phyloP scores from a whole-genome alignment of 2,329 filamentous ascomycete genomes.

The Clonostachys rhizophaga region DNA sequence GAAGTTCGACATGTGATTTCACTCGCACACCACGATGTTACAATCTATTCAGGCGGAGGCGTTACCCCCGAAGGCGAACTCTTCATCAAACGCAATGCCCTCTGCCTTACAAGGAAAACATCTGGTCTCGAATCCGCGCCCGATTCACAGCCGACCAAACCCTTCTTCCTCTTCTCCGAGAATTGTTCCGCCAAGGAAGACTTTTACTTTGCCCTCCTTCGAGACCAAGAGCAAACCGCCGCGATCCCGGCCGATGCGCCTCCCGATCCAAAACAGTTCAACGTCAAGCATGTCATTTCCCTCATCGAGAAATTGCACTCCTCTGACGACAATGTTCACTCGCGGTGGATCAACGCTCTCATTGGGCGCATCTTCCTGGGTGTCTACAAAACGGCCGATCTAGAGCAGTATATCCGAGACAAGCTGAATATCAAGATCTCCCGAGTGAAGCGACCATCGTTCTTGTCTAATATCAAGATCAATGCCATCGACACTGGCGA shows the following conservation, averaged over 20 bases:
- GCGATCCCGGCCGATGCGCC: constrained; percentile 45
- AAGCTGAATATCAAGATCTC: constrained; percentile 97
- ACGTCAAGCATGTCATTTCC: constrained; percentile 81
- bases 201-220: constrained; percentile 90
- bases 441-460: constrained; percentile 84
- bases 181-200: constrained; percentile 97
- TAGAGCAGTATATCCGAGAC: constrained; percentile 73
- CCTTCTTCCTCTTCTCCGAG: constrained; percentile 92
- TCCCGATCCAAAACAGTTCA: constrained; percentile 71
- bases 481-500: constrained; percentile 83
- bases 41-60: constrained; percentile 77
- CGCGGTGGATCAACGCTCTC: constrained; percentile 89
- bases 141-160: constrained; percentile 60
- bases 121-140: constrained; percentile 48
- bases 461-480: constrained; percentile 81
- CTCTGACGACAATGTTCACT: constrained; percentile 85
- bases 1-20: constrained; percentile 97
- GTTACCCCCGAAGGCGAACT: constrained; percentile 84
- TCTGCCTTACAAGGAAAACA: constrained; percentile 68
- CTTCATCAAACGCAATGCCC: constrained; percentile 91
- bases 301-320: constrained; percentile 89
- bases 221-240: constrained; percentile 71
- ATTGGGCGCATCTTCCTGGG: constrained; percentile 85
- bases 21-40: constrained; percentile 79
- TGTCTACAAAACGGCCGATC: constrained; percentile 76